Conservation (phyloP, 805 yeast species). For the Pichia exigua region DNA sequence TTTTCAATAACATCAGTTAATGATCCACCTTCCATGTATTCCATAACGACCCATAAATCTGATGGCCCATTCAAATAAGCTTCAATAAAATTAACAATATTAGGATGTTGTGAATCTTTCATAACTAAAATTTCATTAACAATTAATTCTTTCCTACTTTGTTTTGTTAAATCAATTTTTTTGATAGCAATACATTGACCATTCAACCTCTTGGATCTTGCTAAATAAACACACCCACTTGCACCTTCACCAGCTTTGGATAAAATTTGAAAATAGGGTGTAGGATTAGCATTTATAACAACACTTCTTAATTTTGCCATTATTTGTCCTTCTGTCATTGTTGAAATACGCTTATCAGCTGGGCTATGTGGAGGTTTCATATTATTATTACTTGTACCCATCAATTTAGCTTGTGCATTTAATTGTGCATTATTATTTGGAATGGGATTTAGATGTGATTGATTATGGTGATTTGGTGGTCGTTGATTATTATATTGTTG, state of each 20-base stretch:
- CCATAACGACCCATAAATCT: conserved; percentile 99
- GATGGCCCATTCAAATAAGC: conserved; percentile 72
- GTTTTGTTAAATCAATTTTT: conserved; percentile 87
- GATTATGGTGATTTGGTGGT: not conserved
- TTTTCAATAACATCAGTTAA: conserved; percentile 92
- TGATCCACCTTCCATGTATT: conserved; percentile 98
- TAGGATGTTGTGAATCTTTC: conserved; percentile 92
- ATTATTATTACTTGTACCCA: conserved; percentile 1
- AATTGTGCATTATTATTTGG: conserved; percentile 14
- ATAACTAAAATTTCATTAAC: conserved; percentile 93
- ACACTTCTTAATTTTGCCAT: conserved; percentile 76
- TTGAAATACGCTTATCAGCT: conserved; percentile 46
- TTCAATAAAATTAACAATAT: conserved; percentile 90
- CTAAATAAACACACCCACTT: conserved; percentile 88
- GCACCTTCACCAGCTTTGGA: conserved; percentile 98
- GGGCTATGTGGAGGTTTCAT: conserved; percentile 6
- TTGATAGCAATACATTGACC: conserved; percentile 84
- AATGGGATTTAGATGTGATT: not conserved
- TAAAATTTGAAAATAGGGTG: conserved; percentile 65
- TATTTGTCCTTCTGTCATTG: conserved; percentile 80
- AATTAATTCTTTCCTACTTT: conserved; percentile 90
- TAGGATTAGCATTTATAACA: conserved; percentile 80
- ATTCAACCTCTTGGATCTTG: conserved; percentile 45
- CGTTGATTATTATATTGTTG: not conserved
- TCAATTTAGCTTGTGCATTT: conserved; percentile 17